Percentiles rank a stretch among this genome's conserved stretches.
phyloP scores from a whole-genome alignment of 441 rosid species.

The Populus trichocarpa region DNA sequence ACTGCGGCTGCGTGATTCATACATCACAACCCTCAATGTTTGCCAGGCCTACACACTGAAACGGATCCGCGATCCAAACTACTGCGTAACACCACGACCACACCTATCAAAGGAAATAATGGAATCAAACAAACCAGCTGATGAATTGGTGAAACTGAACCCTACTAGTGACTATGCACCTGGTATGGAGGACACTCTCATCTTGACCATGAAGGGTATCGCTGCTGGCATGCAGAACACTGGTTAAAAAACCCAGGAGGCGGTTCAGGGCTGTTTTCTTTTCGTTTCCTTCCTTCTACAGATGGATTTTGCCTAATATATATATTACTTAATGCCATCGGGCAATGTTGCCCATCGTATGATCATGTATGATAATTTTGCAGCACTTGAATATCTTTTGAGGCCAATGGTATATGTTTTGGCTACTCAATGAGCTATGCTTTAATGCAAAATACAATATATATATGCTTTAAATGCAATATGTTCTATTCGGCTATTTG shows the following conservation, averaged over 20 bases:
- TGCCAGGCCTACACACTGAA: slow-evolving; percentile 90
- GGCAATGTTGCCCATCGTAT: not conserved
- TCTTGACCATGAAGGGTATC: slow-evolving; percentile 94
- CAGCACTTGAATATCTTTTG: not conserved
- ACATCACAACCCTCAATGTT: slow-evolving; percentile 86
- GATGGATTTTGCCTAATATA: not conserved
- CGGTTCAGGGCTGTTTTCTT: not conserved
- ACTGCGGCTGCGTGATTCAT: slow-evolving; percentile 74
- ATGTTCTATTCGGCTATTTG: not conserved
- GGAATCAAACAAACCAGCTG: slow-evolving; percentile 63
- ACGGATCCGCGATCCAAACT: slow-evolving; percentile 76
- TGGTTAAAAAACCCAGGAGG: slow-evolving; percentile 36
- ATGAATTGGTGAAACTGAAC: slow-evolving; percentile 76
- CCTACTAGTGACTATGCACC: slow-evolving; percentile 81
- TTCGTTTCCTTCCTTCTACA: not conserved
- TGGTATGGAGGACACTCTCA: slow-evolving; percentile 89
- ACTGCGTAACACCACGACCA: slow-evolving; percentile 61
- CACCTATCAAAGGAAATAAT: slow-evolving; percentile 53
- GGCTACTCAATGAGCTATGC: slow-evolving; percentile 2
- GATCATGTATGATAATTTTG: slow-evolving; percentile 1
- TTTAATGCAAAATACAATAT: slow-evolving; percentile 18
- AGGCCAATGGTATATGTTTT: not conserved
- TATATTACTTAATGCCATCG: slow-evolving; percentile 2
- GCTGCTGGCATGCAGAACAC: slow-evolving; percentile 96
- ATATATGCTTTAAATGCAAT: not conserved